Base-by-base conservation (phyloP, 352 stramenopile genomes). In the Paralagenidium karlingii region DNA sequence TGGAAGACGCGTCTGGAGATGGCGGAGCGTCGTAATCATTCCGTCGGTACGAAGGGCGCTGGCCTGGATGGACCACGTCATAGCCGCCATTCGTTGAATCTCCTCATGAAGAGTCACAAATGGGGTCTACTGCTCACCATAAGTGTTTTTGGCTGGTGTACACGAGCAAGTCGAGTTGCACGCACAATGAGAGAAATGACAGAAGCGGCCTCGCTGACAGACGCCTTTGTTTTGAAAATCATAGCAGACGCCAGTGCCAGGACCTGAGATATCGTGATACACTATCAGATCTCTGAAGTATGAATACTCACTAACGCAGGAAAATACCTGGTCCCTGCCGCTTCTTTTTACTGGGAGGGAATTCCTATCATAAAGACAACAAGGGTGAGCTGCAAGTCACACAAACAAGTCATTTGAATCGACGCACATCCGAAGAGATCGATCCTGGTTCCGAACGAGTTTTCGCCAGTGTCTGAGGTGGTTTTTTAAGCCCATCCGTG, bases 181-280 rank as follows among this genome's bases (percentile, higher is more conserved):
- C 8, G 78, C 78, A 40, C 78, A 91, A 49, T 91, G 78, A 11
- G 75, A 89, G 45, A 91, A 91, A 41, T 91, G 78, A 53, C 78
- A 91, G 37, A 82, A 86, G 15, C 70, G 63, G 7, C 75, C 78
- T 11, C 78, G 78, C 43, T 89, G 75, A 19, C 78, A 91, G 8
- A 86, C 66, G 9, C 78, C 78, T 34, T 91, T 91, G 55, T 91
- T 91, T 47, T 91, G 78, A 31, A 91, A 91, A 24, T 91, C 78
- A 46, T 91, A 91, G 45, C 78, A 91, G 24, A 91, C 78, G 28
- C 78, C 78, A 27, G 70, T 84, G 30, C 78, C 75, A 30, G 68
- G 40, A 2, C 58, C 55, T 71, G 51, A 20, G 33, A 31, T 3
- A 26, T 15, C 38, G 1, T 30, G 8, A 40, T 15, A 13, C 13